Percentiles rank a stretch among this genome's conserved stretches.
These are phyloP conservation scores for Pseudoscleropodium purum DNA, from an alignment of 225 moss, liverwort and hornwort species.

Conservation along the genomic window DNA sequence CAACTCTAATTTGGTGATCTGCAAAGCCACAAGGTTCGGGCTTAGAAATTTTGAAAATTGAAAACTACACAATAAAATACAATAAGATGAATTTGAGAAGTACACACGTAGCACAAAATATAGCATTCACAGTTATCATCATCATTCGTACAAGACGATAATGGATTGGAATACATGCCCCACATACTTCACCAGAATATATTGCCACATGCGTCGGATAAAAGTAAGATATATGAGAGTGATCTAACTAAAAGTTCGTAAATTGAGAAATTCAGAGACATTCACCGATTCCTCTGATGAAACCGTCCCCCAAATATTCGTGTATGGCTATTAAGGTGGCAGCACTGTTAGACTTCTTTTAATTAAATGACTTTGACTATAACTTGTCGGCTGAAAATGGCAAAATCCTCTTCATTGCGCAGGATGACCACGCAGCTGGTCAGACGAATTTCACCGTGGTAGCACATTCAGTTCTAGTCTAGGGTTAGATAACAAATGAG, in stretches of 20 bases:
- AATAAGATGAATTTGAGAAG: neutral
- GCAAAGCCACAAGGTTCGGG: neutral
- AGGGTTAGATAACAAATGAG: neutral
- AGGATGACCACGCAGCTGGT: neutral
- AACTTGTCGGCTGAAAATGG: neutral
- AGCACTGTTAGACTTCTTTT: neutral
- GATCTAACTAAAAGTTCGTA: neutral
- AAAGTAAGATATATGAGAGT: neutral
- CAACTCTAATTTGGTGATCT: slow-evolving; percentile 31
- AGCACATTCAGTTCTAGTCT: neutral
- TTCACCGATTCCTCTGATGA: neutral
- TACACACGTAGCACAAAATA: neutral
- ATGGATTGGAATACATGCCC: neutral
- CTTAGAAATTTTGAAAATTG: neutral
- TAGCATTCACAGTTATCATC: neutral
- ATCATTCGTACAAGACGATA: neutral
- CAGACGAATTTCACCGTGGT: neutral
- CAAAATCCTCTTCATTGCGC: neutral
- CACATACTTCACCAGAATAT: neutral
- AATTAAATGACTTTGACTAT: neutral
- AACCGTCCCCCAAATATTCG: neutral
- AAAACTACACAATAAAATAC: neutral
- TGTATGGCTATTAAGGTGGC: neutral
- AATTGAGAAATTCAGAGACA: neutral
- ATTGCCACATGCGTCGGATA: neutral